Percentiles rank a stretch among this genome's conserved stretches.
Conservation (phyloP, 2,329 filamentous ascomycete genomes). For the Penicillium concentricum region DNA sequence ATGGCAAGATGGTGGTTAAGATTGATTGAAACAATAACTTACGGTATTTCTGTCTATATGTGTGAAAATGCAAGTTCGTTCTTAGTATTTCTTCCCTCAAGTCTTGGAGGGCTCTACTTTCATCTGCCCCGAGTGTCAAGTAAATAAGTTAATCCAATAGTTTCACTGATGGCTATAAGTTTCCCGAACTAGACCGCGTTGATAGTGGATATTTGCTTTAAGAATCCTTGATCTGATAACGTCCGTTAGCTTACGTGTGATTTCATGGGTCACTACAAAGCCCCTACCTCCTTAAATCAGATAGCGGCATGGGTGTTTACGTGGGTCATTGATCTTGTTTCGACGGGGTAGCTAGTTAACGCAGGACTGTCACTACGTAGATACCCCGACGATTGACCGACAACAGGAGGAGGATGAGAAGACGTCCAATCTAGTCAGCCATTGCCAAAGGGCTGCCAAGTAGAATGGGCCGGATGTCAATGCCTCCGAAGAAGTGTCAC, state of each 20-base stretch:
- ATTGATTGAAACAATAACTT: too few relatives aligned
- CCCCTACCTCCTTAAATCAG: neutral
- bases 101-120: neutral
- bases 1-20: too few relatives aligned
- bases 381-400: neutral
- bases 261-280: neutral
- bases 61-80: too few relatives aligned
- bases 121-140: neutral
- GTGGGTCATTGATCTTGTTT: neutral
- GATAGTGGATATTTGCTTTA: neutral
- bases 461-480: neutral
- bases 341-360: neutral
- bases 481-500: neutral
- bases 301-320: neutral
- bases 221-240: constrained; percentile 2
- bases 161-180: neutral
- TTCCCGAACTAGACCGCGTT: neutral
- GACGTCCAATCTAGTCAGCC: neutral
- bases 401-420: neutral
- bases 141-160: neutral
- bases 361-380: neutral
- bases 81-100: neutral
- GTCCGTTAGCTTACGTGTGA: neutral
- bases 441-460: neutral
- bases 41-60: too few relatives aligned